A percentile compares a stretch with the other conserved stretches of the same genome.
Conservation (phyloP, 1,284 basidiomycete genomes). For the Hypsizygus ulmarius region DNA sequence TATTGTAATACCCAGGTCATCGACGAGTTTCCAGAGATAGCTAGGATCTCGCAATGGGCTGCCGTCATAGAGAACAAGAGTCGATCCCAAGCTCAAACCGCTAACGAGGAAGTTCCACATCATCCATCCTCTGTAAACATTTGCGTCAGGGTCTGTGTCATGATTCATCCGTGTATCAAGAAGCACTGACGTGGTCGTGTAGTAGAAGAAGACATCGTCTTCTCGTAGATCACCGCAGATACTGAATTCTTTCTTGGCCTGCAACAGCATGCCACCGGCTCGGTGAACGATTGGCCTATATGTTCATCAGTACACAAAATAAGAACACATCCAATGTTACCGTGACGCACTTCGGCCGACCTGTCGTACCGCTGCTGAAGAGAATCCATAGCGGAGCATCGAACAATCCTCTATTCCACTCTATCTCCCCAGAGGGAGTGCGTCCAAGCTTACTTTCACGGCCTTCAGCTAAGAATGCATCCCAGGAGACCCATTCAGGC, state of each 20-base stretch:
- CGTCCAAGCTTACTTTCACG: constrained; percentile 45
- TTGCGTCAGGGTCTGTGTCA: constrained; percentile 10
- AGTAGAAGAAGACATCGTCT: constrained; percentile 83
- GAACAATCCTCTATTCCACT: constrained; percentile 64
- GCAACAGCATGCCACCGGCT: constrained; percentile 84
- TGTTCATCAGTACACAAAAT: constrained; percentile 6
- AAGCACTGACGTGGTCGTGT: constrained; percentile 75
- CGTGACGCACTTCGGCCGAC: constrained; percentile 56
- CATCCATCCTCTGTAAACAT: constrained; percentile 69
- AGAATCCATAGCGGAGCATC: constrained; percentile 87
- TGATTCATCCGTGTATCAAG: constrained; percentile 13
- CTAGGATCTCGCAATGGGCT: constrained; percentile 74
- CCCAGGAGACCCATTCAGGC: constrained; percentile 54
- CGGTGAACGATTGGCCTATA: constrained; percentile 80
- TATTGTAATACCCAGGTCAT: constrained; percentile 72
- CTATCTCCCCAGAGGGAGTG: constrained; percentile 49
- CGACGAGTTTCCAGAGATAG: constrained; percentile 73
- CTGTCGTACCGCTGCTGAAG: constrained; percentile 85
- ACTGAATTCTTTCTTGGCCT: constrained; percentile 78
- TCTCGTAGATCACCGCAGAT: constrained; percentile 73
- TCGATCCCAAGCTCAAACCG: constrained; percentile 68
- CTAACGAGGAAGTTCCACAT: constrained; percentile 84
- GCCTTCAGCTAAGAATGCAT: constrained; percentile 50
- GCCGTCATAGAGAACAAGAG: constrained; percentile 82
- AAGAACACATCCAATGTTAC: constrained; percentile 12